Evolutionary conservation across 2,329 filamentous ascomycete species (phyloP).

Genomic region (Penicillium sp.): DNA sequence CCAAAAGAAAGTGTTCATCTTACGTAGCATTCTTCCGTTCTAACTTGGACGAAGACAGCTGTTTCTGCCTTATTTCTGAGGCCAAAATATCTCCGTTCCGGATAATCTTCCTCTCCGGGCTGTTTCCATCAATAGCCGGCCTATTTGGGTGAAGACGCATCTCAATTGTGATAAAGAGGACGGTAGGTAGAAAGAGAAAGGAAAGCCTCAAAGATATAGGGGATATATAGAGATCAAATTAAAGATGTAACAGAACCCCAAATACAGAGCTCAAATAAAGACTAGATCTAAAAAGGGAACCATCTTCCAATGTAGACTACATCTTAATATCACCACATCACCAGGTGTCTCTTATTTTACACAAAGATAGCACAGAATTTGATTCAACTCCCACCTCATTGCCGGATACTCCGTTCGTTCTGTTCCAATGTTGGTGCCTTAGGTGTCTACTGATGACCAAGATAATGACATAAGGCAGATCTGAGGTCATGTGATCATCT

Average conservation of each 20-base stretch:
- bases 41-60: conserved; percentile 17
- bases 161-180: not conserved
- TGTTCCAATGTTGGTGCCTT: not conserved
- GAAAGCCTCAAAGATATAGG: not conserved
- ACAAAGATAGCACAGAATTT: not conserved
- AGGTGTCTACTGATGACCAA: conserved; percentile 9
- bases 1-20: not conserved
- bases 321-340: not conserved
- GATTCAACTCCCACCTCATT: conserved; percentile 6
- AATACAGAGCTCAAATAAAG: not conserved
- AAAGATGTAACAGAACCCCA: not conserved
- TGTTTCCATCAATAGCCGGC: not conserved
- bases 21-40: conserved; percentile 14
- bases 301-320: not conserved
- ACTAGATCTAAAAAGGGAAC: not conserved
- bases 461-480: conserved; percentile 18
- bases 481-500: conserved; percentile 17
- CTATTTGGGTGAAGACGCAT: not conserved
- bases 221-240: not conserved
- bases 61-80: not conserved
- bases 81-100: not conserved
- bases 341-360: too few relatives aligned
- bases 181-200: too few relatives aligned
- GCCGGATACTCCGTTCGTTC: not conserved
- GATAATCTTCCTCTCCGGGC: not conserved